Evolutionary conservation across 768 basidiomycete species (phyloP), one percentile per base, ranked within the genome.

Genomic region (Boletus speciosus): DNA sequence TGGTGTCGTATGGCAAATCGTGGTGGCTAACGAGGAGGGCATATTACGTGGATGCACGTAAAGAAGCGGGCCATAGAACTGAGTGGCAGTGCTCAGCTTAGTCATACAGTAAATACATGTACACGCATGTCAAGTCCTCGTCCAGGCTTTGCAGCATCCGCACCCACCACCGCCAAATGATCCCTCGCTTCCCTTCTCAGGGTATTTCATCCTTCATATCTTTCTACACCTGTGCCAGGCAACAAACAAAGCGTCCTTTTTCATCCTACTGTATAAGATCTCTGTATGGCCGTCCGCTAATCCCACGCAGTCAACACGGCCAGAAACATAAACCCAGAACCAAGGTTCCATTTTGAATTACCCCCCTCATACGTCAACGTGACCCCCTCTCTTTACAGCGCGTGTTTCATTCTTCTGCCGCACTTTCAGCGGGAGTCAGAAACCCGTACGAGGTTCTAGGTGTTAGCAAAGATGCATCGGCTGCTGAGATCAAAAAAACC

Each of bases 371-470:
- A 51, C 57, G 47, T 54, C 61, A 49, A 43, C 39, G n/a, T 66
- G 57, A 73, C 43, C 53, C 46, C 49, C 43, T 47, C 19, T 58
- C 57, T 21, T 49, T 62, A 3, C 61, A 94, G 91, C 88, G 92
- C 61, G 61, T 76, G 14, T 81, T 97, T 64, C 93, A 96, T 74
- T 76, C 85, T 7, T 84, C 92, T 25, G 64, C 76, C 23, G 72
- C 80, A 21, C 65, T 68, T 41, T 70, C 73, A 51, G 75, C 76
- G 27, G 79, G 81, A 8, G 68, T 80, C 16, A 95, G 90, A 71
- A 86, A 92, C 68, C 97, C 97, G 2, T 99, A 99, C 71, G 72
- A 87, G 31, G 86, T 92, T n/a, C 74, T 99, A 10, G 96, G 97
- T 25, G 87, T 98, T 8, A 80, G 79, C 63, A 84, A 84, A 62